Base-by-base conservation (phyloP, 805 yeast genomes). In the Geotrichum ghanense region DNA sequence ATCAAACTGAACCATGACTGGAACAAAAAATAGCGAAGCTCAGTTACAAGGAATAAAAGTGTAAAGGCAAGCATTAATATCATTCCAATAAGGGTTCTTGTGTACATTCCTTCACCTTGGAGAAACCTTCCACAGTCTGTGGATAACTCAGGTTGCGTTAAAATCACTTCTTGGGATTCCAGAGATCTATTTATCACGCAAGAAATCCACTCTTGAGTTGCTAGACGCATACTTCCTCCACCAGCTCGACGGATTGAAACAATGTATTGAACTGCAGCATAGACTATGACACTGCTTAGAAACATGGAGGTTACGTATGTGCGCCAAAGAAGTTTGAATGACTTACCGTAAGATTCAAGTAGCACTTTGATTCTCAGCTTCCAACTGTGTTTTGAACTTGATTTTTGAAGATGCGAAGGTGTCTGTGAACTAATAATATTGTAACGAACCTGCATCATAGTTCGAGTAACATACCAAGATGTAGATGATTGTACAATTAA, bases 41-140 rank as follows among this genome's bases (percentile, higher is more conserved):
- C 42, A 6, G 42, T 39, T 12, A 39, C 23, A 5, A 39, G n/a
- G 16, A 39, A 22, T 9, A 39, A 21, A 6, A 39, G 23, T 5
- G 42, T 22, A 16, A 22, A 39, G 19, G 25, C 25, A 5, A 22
- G 25, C 42, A 39, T 39, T 21, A 39, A 22, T 9, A n/a, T 39
- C 42, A 39, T 7, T 9, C 42, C 42, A n/a, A 39, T 39, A 12
- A 39, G 22, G 5, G 42, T 39, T 39, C 42, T 20, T n/a, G 42
- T 12, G 21, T 39, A 39, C 25, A 39, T 39, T n/a, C 42, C 42
- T 39, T 39, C 42, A n/a, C 42, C 42, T n/a, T 20, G 5, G 10
- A 22, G 9, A 39, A 7, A 39, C 25, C 25, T 16, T 5, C n/a
- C 21, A n/a, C 42, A 39, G 9, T 7, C 23, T 39, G 23, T 24